Conservation (phyloP, 2,329 filamentous ascomycete species). For the Acrodontium crateriforme region DNA sequence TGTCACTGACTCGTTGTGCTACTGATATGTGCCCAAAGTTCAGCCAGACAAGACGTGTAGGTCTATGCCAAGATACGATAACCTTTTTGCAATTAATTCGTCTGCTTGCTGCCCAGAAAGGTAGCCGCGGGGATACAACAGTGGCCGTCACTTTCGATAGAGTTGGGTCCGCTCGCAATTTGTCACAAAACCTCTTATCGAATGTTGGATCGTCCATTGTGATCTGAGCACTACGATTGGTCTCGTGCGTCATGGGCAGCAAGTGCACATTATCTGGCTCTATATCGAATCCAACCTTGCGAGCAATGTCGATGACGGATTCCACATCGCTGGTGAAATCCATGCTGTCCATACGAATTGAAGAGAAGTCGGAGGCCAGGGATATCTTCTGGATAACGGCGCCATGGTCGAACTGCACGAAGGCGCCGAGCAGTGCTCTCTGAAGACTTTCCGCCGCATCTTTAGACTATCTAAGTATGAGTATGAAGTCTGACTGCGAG, state of each 20-base stretch:
- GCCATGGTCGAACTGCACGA: conserved; percentile 2
- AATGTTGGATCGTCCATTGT: not conserved
- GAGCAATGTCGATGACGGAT: not conserved
- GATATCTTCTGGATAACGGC: conserved; percentile 1
- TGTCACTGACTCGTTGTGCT: not conserved
- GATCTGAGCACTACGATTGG: not conserved
- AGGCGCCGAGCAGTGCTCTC: conserved; percentile 1
- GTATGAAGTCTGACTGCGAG: not conserved
- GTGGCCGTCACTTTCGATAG: not conserved
- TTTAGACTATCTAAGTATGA: conserved; percentile 16
- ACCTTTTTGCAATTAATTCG: conserved; percentile 1
- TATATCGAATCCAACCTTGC: not conserved
- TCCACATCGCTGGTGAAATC: not conserved
- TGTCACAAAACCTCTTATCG: not conserved
- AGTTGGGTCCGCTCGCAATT: not conserved
- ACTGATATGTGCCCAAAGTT: not conserved
- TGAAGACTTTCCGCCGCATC: conserved; percentile 38
- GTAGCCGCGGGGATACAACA: not conserved
- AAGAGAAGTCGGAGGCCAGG: conserved; percentile 2
- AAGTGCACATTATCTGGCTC: not conserved
- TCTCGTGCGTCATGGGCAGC: not conserved
- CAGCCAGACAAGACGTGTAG: not conserved
- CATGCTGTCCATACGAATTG: conserved; percentile 1
- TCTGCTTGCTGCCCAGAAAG: not conserved
- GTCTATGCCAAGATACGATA: not conserved